These are phyloP conservation scores for Polytrichum commune DNA, from an alignment of 225 moss, liverwort and hornwort genomes.

Conservation along the genomic window DNA sequence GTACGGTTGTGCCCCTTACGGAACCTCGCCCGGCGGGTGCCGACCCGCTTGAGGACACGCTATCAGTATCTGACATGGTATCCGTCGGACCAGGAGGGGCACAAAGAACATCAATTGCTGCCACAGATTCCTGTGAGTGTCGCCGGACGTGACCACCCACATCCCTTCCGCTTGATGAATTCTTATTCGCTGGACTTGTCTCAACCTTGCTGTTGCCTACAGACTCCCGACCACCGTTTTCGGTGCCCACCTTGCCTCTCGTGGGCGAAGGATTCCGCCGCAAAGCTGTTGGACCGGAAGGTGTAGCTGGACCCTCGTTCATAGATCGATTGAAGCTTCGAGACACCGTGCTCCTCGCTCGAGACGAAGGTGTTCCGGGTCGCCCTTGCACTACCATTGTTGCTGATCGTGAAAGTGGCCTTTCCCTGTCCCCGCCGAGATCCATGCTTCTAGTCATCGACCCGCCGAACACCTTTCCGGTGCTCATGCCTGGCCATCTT, in stretches of 20 bases:
- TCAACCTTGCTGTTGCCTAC: conserved; percentile 10
- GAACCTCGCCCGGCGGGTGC: conserved; percentile 35
- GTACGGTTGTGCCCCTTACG: conserved; percentile 72
- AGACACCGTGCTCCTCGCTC: conserved; percentile 31
- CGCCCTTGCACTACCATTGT: conserved; percentile 42
- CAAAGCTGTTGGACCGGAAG: conserved; percentile 22
- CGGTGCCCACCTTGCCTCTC: conserved; percentile 23
- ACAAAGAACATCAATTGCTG: conserved; percentile 58
- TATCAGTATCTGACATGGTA: conserved; percentile 80
- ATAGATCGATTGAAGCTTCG: conserved; percentile 45
- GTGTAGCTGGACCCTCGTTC: conserved; percentile 25
- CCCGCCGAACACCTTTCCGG: conserved; percentile 65
- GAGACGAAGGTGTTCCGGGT: conserved; percentile 55
- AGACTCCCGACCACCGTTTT: conserved; percentile 18
- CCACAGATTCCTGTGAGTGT: conserved; percentile 74
- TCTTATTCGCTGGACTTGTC: conserved; percentile 6
- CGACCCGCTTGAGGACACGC: conserved; percentile 89
- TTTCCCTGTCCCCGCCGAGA: conserved; percentile 65
- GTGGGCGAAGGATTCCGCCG: conserved; percentile 47
- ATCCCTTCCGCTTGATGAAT: conserved; percentile 29
- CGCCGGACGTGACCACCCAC: conserved; percentile 46
- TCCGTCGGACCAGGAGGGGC: conserved; percentile 26
- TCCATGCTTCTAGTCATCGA: conserved; percentile 82
- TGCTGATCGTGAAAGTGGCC: conserved; percentile 46
- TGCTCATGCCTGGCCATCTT: conserved; percentile 92